Base-by-base conservation (phyloP, 352 stramenopile genomes). In the Elongisporangium prolatum region DNA sequence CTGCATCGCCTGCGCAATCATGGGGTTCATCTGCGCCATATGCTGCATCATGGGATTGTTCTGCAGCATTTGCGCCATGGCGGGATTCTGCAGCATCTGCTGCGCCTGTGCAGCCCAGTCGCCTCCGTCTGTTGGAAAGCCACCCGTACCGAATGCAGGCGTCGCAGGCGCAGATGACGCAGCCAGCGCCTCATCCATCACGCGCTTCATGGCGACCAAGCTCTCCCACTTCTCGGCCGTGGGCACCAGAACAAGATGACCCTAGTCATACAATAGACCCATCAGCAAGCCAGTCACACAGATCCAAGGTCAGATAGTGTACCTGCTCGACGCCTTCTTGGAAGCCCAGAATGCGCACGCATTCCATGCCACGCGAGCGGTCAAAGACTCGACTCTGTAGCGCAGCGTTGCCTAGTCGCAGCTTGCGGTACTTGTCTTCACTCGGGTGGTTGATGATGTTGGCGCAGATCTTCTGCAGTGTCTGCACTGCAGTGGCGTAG, bases 391-490 rank as follows among this genome's bases (percentile, higher is more conserved):
- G 80, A 48, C 38, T 67, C 60, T 83, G 80, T 10, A 94, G 55
- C n/a, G 74, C 80, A 1, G 77, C 79, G 59, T 94, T 94, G 28
- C 64, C 74, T 22, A 88, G 40, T 10, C 85, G 74, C 61, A 94
- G 65, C 61, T 86, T 89, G 16, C 83, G 72, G 69, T 88, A 94
- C 62, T 91, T 90, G 17, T 91, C 73, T 47, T 94, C 85, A 4
- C 65, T 81, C 38, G 85, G 85, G 54, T 92, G 65, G 53, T 25
- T 69, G 48, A 90, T 64, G 44, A 94, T 88, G 59, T 94, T 94
- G n/a, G 72, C 71, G 56, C 82, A 91, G 59, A 94, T 90, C 60
- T 91, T 91, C 47, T 86, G 80, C 56, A 94, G 60, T 50, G 85
- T 94, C 58, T 77, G 74, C 53, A 88, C 61, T 1, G 80, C 77